Percentiles rank a stretch among this genome's conserved stretches.
Evolutionary conservation across 495 filamentous ascomycete species (phyloP).

Genomic region (Hyaloscypha variabilis): DNA sequence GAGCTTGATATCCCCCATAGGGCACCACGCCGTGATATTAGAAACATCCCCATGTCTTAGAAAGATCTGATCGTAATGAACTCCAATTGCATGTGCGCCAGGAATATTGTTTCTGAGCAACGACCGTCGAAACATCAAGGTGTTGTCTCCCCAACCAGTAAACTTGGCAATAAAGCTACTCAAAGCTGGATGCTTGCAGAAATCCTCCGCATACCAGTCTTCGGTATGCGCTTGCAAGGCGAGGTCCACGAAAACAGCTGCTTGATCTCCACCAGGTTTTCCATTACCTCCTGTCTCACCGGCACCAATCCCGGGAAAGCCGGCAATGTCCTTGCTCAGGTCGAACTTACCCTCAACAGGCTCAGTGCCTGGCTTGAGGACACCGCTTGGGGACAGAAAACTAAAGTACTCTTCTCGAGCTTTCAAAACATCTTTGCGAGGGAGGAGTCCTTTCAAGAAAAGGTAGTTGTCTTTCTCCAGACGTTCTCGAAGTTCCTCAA

Average conservation of each 20-base stretch:
- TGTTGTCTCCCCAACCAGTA: slow-evolving; percentile 56
- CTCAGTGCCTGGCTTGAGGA: slow-evolving; percentile 48
- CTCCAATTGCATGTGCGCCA: slow-evolving; percentile 58
- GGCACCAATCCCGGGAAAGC: slow-evolving; percentile 60
- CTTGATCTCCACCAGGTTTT: slow-evolving; percentile 42
- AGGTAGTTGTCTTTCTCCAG: slow-evolving; percentile 62
- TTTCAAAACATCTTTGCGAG: slow-evolving; percentile 57
- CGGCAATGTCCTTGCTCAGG: slow-evolving; percentile 42
- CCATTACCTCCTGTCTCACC: slow-evolving; percentile 53
- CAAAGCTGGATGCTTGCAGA: slow-evolving; percentile 57
- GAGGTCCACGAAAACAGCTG: slow-evolving; percentile 50
- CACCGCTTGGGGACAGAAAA: slow-evolving; percentile 53
- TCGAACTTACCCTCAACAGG: slow-evolving; percentile 54
- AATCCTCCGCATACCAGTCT: slow-evolving; percentile 58
- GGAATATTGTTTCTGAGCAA: slow-evolving; percentile 63
- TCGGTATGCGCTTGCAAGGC: slow-evolving; percentile 59
- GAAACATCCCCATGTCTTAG: slow-evolving; percentile 59
- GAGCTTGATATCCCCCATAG: slow-evolving; percentile 60
- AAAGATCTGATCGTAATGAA: slow-evolving; percentile 71
- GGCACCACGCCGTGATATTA: slow-evolving; percentile 65
- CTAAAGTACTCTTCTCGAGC: slow-evolving; percentile 59
- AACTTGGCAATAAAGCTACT: slow-evolving; percentile 54
- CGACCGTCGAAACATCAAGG: slow-evolving; percentile 45
- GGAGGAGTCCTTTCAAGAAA: slow-evolving; percentile 60
- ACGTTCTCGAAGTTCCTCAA: slow-evolving; percentile 50